phyloP scores from a whole-genome alignment of 352 stramenopile species.

The Phytophthora agathidicida region DNA sequence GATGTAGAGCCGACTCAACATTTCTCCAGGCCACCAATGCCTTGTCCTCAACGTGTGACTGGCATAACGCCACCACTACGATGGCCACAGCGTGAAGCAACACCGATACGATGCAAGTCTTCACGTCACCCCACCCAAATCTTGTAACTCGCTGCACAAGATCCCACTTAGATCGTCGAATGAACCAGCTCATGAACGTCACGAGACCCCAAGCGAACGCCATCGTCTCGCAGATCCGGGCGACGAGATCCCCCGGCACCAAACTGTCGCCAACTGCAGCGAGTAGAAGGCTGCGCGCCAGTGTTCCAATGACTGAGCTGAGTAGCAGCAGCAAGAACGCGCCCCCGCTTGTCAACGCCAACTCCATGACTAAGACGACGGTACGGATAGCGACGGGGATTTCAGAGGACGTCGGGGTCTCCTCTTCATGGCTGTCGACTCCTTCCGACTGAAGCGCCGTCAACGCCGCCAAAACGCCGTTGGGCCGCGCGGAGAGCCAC shows the following conservation, averaged over 20 bases:
- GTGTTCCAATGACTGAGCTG: conserved; percentile 19
- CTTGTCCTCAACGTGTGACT: conserved; percentile 5
- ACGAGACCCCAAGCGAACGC: conserved; percentile 38
- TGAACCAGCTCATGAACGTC: conserved; percentile 42
- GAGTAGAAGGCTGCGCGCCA: conserved; percentile 20
- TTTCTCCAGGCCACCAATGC: conserved; percentile 32
- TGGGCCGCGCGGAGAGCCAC: conserved; percentile 31
- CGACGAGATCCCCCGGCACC: neutral
- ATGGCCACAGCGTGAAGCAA: conserved; percentile 16
- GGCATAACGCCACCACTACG: conserved; percentile 7
- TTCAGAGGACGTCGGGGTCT: neutral
- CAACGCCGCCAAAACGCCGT: conserved; percentile 40
- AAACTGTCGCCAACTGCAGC: neutral
- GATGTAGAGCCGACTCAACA: conserved; percentile 16
- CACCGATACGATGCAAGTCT: conserved; percentile 17
- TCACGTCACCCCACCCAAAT: conserved; percentile 8
- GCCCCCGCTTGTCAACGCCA: conserved; percentile 31
- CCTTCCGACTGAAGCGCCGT: conserved; percentile 24
- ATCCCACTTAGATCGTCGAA: conserved; percentile 20
- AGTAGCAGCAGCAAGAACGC: conserved; percentile 44
- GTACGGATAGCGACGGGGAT: conserved; percentile 23
- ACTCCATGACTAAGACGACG: conserved; percentile 53
- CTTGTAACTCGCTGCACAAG: conserved; percentile 21
- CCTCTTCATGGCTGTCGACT: neutral
- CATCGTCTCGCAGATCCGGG: conserved; percentile 15